Evolutionary conservation across 2,329 filamentous ascomycete species (phyloP).

Genomic region (Coniochaeta sp.): DNA sequence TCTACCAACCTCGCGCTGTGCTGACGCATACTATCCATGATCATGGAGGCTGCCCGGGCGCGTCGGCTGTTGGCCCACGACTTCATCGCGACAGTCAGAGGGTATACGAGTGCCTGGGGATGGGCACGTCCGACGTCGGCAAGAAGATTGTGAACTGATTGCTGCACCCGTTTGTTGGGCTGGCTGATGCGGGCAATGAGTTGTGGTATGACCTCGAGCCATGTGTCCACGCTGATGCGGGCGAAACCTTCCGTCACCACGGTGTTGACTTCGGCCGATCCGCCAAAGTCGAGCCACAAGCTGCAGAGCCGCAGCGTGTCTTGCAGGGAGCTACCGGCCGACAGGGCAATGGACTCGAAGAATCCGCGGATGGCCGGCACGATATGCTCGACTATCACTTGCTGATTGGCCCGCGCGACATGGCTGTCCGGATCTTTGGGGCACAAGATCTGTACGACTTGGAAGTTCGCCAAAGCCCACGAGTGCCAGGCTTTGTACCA

Average conservation of each 20-base stretch:
- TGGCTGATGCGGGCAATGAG: conserved; percentile 97
- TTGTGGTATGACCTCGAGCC: conserved; percentile 97
- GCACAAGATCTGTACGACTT: conserved; percentile 82
- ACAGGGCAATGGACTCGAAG: conserved; percentile 93
- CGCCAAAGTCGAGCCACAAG: conserved; percentile 93
- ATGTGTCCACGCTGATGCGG: conserved; percentile 92
- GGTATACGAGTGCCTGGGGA: conserved; percentile 93
- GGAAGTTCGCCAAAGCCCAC: conserved; percentile 97
- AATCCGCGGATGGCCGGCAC: conserved; percentile 94
- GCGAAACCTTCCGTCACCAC: conserved; percentile 87
- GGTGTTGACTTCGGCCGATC: conserved; percentile 77
- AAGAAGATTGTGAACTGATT: conserved; percentile 85
- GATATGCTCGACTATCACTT: conserved; percentile 75
- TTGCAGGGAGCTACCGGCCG: conserved; percentile 85
- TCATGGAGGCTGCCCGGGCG: conserved; percentile 79
- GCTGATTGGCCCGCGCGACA: conserved; percentile 45
- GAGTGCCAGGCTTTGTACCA: conserved; percentile 99
- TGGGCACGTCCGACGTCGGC: conserved; percentile 90
- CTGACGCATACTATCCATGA: conserved; percentile 97
- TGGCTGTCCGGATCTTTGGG: conserved; percentile 52
- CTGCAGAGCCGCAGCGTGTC: conserved; percentile 90
- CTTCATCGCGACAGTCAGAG: conserved; percentile 96
- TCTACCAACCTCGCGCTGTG: conserved; percentile 90
- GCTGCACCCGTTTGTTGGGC: conserved; percentile 79
- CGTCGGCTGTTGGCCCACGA: conserved; percentile 74